Percentiles rank a stretch among this genome's conserved stretches.
These are phyloP conservation scores for Xylaria longipes DNA, from an alignment of 495 filamentous ascomycete species.

Conservation along the genomic window DNA sequence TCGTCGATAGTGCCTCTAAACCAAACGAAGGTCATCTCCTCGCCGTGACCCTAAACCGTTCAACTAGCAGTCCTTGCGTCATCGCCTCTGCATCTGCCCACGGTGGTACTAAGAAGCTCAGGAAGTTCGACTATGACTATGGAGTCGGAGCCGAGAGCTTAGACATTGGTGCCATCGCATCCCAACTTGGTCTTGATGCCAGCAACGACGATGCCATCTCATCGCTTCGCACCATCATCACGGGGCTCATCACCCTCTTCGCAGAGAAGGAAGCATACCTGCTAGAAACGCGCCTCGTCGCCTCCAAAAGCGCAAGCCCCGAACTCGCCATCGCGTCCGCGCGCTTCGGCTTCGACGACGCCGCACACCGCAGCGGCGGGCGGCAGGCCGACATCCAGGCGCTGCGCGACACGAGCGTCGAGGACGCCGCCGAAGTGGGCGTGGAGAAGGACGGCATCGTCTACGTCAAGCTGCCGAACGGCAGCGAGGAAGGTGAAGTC, in stretches of 20 bases:
- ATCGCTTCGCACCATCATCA: constrained; percentile 58
- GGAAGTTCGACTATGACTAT: constrained; percentile 70
- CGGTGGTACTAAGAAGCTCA: constrained; percentile 42
- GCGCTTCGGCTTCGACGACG: constrained; percentile 78
- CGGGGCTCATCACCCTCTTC: constrained; percentile 65
- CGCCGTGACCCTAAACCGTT: constrained; percentile 70
- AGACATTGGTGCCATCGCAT: constrained; percentile 44
- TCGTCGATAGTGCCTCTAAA: constrained; percentile 47
- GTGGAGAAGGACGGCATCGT: constrained; percentile 77
- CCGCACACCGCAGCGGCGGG: constrained; percentile 68
- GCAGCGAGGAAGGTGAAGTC: constrained; percentile 34
- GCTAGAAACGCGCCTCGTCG: constrained; percentile 54
- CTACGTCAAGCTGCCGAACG: constrained; percentile 61
- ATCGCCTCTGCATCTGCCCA: constrained; percentile 62
- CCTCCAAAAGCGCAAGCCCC: constrained; percentile 46
- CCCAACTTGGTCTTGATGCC: constrained; percentile 59
- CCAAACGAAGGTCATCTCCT: constrained; percentile 47
- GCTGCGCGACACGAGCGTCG: constrained; percentile 57
- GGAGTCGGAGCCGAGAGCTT: constrained; percentile 46
- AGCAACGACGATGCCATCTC: constrained; percentile 39
- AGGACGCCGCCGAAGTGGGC: constrained; percentile 65
- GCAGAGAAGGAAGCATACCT: constrained; percentile 71
- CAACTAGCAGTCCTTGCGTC: constrained; percentile 68
- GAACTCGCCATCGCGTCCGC: constrained; percentile 54
- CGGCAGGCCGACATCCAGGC: constrained; percentile 71